Evolutionary conservation across 106 monocot genomes (phyloP), one percentile per base, ranked within the genome.

Genomic region (Dendrobium huoshanense): DNA sequence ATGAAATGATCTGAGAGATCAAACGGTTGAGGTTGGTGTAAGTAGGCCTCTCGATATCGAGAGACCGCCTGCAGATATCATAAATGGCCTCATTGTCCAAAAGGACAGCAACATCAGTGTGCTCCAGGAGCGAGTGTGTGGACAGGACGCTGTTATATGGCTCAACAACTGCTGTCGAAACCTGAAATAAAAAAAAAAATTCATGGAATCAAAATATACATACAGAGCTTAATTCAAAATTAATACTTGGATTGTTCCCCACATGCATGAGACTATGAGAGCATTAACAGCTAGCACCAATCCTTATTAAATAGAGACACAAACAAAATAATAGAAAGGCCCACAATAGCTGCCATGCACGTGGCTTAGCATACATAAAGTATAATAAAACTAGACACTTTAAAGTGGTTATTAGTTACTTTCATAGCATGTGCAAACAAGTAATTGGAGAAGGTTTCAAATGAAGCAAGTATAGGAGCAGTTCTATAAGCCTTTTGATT

Each of bases 71-170:
- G 85, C 93, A 90, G 37, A 91, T 94, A 44, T 94, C 92, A 78
- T 94, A 94, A 15, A 94, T 94, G 29, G 94, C 94, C 75, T 94
- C 94, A 24, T 94, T 94, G 83, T 94, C 94, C 43, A 94, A 48
- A 42, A 94, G 91, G 33, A 95, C 88, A 9, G 92, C 90, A 42
- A 95, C 95, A 73, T 95, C 95, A 8, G 92, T 95, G 88, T 95
- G 95, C 65, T 95, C 95, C n/a, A 95, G 88, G 67, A 92, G 85
- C 56, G 95, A 95, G 77, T 95, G 95, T 1, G 95, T 95, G 41
- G 95, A 95, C 18, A 95, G 89, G 41, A 95, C 95, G 77, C 92
- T 92, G 84, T 95, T 95, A 67, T 95, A 95, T 42, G 95, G 95
- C 77, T 95, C 95, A 55, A 95, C 95, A 72, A 95, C 95, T 64